phyloP scores from a whole-genome alignment of 192 early-diverging fungal genomes.

The Linnemannia zychae region DNA sequence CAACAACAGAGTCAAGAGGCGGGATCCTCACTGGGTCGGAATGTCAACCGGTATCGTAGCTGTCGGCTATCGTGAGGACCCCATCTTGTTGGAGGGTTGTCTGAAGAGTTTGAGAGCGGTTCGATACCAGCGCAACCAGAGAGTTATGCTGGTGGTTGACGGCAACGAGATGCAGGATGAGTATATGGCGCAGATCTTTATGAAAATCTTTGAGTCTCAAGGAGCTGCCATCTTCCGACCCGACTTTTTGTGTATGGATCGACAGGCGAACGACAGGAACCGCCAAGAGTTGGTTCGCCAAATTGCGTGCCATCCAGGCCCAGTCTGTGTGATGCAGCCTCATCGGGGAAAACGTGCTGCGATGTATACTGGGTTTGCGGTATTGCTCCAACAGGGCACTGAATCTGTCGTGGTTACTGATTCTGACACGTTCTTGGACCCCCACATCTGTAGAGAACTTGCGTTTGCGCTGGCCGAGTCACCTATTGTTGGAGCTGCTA shows the following conservation, averaged over 20 bases:
- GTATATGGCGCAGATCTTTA: constrained; percentile 16
- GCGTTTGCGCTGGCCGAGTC: constrained; percentile 58
- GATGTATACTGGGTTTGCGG: constrained; percentile 62
- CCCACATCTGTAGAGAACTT: constrained; percentile 55
- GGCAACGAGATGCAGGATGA: constrained; percentile 1
- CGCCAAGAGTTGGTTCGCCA: background rate
- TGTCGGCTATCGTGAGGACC: constrained; percentile 13
- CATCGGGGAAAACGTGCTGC: constrained; percentile 61
- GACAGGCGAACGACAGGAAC: background rate
- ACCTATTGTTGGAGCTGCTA: constrained; percentile 60
- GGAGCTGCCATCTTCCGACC: constrained; percentile 8
- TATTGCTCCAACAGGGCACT: constrained; percentile 34
- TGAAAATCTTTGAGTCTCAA: background rate
- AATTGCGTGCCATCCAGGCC: constrained; percentile 7
- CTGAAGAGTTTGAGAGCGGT: background rate
- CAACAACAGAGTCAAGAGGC: background rate
- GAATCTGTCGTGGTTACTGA: constrained; percentile 66
- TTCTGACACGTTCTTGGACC: constrained; percentile 67
- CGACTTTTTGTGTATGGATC: constrained; percentile 7
- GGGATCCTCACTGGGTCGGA: constrained; percentile 5
- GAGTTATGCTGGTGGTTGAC: background rate
- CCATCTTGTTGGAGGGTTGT: constrained; percentile 1
- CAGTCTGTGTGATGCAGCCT: constrained; percentile 56
- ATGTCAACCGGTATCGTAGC: background rate
- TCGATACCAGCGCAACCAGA: background rate